Percentiles rank a stretch among this genome's conserved stretches.
phyloP scores from a whole-genome alignment of 2,329 filamentous ascomycete genomes.

The Diaporthe citriasiana region DNA sequence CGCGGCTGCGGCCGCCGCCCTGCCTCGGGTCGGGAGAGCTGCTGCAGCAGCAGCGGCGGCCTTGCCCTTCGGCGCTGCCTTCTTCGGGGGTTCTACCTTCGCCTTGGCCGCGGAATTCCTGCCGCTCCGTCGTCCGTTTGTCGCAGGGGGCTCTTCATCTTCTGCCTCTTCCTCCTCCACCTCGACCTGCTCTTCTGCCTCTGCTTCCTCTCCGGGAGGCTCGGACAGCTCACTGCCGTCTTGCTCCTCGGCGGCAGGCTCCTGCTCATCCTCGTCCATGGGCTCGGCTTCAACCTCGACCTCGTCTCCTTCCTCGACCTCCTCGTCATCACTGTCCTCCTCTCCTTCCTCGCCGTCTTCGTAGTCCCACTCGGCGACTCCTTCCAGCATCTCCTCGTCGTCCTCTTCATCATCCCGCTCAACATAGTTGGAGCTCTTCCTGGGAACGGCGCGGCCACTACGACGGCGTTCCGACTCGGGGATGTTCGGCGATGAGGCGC shows the following conservation, averaged over 20 bases:
- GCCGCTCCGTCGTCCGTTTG: constrained; percentile 44
- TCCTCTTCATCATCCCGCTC: constrained; percentile 71
- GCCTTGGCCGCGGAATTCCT: constrained; percentile 38
- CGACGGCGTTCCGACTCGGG: constrained; percentile 65
- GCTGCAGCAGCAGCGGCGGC: constrained; percentile 9
- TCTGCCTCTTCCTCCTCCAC: constrained; percentile 24
- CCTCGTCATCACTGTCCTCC: constrained; percentile 44
- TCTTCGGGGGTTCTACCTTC: constrained; percentile 39
- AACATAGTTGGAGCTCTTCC: constrained; percentile 63
- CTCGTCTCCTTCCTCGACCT: constrained; percentile 46
- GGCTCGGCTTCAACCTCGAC: constrained; percentile 36
- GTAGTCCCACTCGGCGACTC: constrained; percentile 72
- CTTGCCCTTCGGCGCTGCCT: constrained; percentile 40
- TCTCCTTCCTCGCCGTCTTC: constrained; percentile 54
- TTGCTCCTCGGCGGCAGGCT: constrained; percentile 1
- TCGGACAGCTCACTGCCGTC: constrained; percentile 44
- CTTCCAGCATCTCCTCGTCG: constrained; percentile 73
- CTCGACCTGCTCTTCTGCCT: constrained; percentile 23
- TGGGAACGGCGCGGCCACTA: constrained; percentile 62
- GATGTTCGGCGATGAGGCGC: constrained; percentile 49
- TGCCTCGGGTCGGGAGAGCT: constrained; percentile 35
- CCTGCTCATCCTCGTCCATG: constrained; percentile 30
- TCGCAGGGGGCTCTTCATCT: constrained; percentile 30
- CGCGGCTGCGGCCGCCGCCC: constrained; percentile 13
- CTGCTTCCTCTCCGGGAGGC: constrained; percentile 20